Evolutionary conservation across 257 asterid species (phyloP).

Genomic region (Solanum habrochaites): DNA sequence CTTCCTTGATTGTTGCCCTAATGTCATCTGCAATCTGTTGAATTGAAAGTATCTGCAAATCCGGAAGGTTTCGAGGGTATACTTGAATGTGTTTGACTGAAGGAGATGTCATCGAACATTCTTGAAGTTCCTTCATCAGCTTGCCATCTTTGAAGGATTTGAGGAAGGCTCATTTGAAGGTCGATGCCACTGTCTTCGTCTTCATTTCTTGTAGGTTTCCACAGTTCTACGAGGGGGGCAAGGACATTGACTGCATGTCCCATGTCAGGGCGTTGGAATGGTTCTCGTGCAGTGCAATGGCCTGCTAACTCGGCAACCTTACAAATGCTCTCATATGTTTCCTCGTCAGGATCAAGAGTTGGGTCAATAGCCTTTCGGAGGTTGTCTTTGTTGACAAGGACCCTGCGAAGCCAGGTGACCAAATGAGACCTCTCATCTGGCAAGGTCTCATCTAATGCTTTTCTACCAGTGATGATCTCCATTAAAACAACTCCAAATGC

Average conservation of each 20-base stretch:
- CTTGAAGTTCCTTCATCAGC: slow-evolving; percentile 86
- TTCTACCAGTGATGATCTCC: slow-evolving; percentile 80
- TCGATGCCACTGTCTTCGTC: slow-evolving; percentile 67
- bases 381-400: slow-evolving; percentile 71
- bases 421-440: slow-evolving; percentile 81
- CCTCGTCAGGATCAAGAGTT: slow-evolving; percentile 52
- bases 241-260: slow-evolving; percentile 85
- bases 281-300: slow-evolving; percentile 88
- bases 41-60: slow-evolving; percentile 54
- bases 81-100: slow-evolving; percentile 64
- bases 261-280: slow-evolving; percentile 88
- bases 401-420: slow-evolving; percentile 86
- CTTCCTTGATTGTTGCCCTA: neutral
- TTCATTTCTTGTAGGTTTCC: slow-evolving; percentile 59
- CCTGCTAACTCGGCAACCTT: slow-evolving; percentile 83
- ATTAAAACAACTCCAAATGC: slow-evolving; percentile 87
- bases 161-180: slow-evolving; percentile 79
- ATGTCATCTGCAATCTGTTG: slow-evolving; percentile 68
- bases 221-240: slow-evolving; percentile 77
- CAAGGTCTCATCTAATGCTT: slow-evolving; percentile 69
- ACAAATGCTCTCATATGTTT: slow-evolving; percentile 69
- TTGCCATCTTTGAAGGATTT: slow-evolving; percentile 87
- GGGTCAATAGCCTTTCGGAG: slow-evolving; percentile 62
- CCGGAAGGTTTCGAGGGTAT: slow-evolving; percentile 69
- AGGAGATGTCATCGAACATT: slow-evolving; percentile 71